Percentiles rank a stretch among this genome's conserved stretches.
Evolutionary conservation across 1,284 basidiomycete species (phyloP).

Genomic region (Trichosporon coremiiforme): DNA sequence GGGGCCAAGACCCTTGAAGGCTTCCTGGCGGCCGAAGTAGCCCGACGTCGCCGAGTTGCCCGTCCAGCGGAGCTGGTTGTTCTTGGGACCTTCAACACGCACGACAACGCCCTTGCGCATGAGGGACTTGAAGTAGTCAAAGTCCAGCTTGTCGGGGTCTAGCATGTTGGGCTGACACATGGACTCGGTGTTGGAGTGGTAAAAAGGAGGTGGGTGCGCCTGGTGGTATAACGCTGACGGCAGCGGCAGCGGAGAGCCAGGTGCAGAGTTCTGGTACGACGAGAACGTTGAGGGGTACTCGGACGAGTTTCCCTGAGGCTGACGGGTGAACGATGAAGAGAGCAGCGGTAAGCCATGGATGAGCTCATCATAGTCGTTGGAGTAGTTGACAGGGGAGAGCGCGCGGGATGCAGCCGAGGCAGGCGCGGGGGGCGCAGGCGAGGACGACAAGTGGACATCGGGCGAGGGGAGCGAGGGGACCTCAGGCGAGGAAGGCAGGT

Average conservation of each 20-base stretch:
- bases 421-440: neutral
- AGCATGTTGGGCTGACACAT: neutral
- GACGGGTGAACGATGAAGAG: neutral
- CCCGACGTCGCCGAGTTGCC: slow-evolving; percentile 2
- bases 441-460: neutral
- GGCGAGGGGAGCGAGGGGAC: neutral
- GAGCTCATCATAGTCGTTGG: neutral
- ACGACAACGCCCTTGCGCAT: neutral
- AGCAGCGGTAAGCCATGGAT: neutral
- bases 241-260: neutral
- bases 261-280: neutral
- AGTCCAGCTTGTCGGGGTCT: neutral
- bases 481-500: neutral
- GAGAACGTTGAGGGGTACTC: neutral
- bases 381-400: neutral
- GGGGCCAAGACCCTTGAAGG: slow-evolving; percentile 2
- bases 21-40: neutral
- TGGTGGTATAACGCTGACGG: neutral
- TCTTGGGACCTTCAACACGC: slow-evolving; percentile 6
- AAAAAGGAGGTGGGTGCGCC: neutral
- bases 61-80: neutral
- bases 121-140: neutral
- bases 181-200: neutral
- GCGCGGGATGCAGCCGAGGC: neutral
- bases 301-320: neutral